Base-by-base conservation (phyloP, 345 rosid genomes). In the Camelina sativa region DNA sequence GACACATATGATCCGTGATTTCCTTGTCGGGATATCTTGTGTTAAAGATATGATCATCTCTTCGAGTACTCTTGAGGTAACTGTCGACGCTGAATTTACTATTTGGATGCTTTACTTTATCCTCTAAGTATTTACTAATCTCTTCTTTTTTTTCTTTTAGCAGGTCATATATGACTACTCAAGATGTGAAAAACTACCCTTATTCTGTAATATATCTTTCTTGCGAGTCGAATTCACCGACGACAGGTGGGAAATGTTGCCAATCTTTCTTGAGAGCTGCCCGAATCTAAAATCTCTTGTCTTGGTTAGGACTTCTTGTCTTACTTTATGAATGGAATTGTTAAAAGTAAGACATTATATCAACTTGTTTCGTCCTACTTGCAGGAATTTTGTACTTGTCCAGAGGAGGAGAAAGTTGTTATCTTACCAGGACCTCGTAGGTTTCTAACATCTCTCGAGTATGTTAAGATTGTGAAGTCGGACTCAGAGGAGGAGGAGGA, bases 241-340 rank as follows among this genome's bases (percentile, higher is more conserved):
- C 41, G 3, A 34, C 8, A 32, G 5, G 3, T 47, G 38, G 58
- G 25, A 32, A 50, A 28, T 17, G 58, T 32, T 30, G 58, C 38
- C 57, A n/a, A 34, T 28, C 57, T 46, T 65, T 8, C 57, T 65
- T 4, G 30, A 65, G 69, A 65, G 43, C 57, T 65, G 25, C 11
- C 30, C 44, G 2, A 48, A 47, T 8, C 28, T 65, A 7, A 50
- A 28, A 65, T 28, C 56, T 44, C 38, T 55, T 17, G 4, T 35
- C 38, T 15, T 55, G 60, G 60, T 55, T 7, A 55, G 46, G 15
- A 41, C 46, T 41, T 15, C 5, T 4, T 41, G 11, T 15, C 46
- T 41, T 41, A 11, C 15, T 20, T 0, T 7, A 47, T 47, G 19
- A 7, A 16, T 16, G 2, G 10, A 16, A 47, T n/a, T 16, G 52